phyloP scores from a whole-genome alignment of 805 yeast genomes.

The Ogataea degrootiae region DNA sequence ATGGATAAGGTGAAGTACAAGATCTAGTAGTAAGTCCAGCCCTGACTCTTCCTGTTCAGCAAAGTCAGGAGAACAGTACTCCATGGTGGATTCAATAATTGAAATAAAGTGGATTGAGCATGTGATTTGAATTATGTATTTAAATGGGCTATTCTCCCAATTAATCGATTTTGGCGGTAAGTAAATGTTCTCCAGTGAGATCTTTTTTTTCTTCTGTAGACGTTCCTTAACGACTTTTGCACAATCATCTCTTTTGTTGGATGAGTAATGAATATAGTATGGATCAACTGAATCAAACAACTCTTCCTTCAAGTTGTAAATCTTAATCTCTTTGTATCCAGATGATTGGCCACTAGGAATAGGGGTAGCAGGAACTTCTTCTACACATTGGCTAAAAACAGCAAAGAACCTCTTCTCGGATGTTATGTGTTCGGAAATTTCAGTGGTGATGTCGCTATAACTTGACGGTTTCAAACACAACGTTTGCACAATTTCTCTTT shows the following conservation, averaged over 20 bases:
- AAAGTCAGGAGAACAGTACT: conserved; percentile 26
- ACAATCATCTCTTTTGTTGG: conserved; percentile 83
- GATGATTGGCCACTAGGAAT: conserved; percentile 14
- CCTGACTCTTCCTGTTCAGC: conserved; percentile 19
- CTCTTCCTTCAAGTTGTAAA: conserved; percentile 62
- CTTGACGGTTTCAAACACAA: conserved; percentile 72
- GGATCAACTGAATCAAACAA: conserved; percentile 63
- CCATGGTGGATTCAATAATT: conserved; percentile 47
- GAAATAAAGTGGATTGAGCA: conserved; percentile 48
- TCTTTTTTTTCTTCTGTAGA: conserved; percentile 34
- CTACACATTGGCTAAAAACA: conserved; percentile 46
- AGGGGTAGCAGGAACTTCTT: conserved; percentile 46
- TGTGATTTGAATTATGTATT: conserved; percentile 45
- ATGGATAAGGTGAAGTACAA: conserved; percentile 65
- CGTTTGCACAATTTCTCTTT: conserved; percentile 73
- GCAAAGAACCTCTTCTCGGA: conserved; percentile 70
- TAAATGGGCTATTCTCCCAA: conserved; percentile 36
- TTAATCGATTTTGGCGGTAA: conserved; percentile 49
- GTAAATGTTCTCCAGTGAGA: conserved; percentile 43
- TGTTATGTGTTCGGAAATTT: conserved; percentile 71
- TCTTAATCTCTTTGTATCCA: conserved; percentile 53
- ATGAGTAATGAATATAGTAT: conserved; percentile 68
- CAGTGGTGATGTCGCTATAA: conserved; percentile 63
- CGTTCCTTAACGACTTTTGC: conserved; percentile 55
- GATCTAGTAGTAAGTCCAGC: conserved; percentile 52